Evolutionary conservation across 202 grass and related monocot genomes (phyloP).

Genomic region (Panicum virgatum): DNA sequence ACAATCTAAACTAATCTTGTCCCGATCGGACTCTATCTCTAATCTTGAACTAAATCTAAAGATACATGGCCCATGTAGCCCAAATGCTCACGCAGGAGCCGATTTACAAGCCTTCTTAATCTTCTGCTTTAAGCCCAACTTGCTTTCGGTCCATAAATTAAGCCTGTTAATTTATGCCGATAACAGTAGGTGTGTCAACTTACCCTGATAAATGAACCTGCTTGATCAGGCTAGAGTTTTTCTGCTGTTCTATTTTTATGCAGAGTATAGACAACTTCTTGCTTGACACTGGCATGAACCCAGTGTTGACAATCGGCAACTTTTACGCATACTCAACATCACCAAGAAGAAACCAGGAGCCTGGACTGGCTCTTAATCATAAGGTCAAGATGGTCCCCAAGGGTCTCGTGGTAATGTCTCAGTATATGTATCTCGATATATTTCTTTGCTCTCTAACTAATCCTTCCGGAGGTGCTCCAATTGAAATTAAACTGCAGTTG

Average conservation of each 20-base stretch:
- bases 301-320: neutral
- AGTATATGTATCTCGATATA: neutral
- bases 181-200: no score
- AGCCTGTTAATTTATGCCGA: no score
- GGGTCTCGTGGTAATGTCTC: slow-evolving; percentile 31
- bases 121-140: no score
- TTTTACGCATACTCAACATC: neutral
- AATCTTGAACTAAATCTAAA: no score
- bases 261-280: slow-evolving; percentile 66
- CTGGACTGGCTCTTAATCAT: neutral
- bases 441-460: neutral
- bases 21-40: no score
- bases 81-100: no score
- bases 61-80: no score
- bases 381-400: slow-evolving; percentile 56
- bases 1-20: no score
- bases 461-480: neutral
- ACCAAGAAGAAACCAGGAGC: slow-evolving; percentile 18
- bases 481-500: slow-evolving; percentile 35
- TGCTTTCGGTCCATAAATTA: no score
- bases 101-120: no score
- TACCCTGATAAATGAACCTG: no score
- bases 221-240: neutral
- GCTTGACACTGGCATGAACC: slow-evolving; percentile 50
- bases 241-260: neutral